These are phyloP conservation scores for Lactifluus rugatus DNA, from an alignment of 768 basidiomycete species.

Conservation along the genomic window DNA sequence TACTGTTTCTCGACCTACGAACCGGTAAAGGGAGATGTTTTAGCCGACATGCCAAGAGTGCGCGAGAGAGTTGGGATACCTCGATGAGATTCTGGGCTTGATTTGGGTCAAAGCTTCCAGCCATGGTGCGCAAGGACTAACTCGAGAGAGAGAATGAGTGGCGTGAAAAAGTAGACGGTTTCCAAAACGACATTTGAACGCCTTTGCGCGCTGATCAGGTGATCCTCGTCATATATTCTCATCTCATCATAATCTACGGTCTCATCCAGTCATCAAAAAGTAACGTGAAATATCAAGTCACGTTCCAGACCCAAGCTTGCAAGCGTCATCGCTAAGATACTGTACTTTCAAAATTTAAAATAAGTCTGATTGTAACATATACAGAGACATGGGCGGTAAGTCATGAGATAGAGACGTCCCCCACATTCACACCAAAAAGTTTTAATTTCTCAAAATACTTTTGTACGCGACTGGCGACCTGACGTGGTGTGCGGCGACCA, in stretches of 20 bases:
- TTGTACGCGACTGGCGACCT: slow-evolving; percentile 84
- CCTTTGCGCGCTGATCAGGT: background rate
- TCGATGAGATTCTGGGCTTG: slow-evolving; percentile 88
- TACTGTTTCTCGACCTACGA: slow-evolving; percentile 92
- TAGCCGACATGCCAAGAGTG: background rate
- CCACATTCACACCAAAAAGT: slow-evolving; percentile 51
- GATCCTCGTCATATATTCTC: background rate
- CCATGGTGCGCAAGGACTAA: slow-evolving; percentile 1
- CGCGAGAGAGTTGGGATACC: slow-evolving; percentile 32
- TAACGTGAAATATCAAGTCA: background rate
- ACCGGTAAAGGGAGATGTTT: background rate
- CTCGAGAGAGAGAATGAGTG: background rate
- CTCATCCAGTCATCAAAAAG: too few species aligned
- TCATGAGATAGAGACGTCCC: slow-evolving; percentile 10
- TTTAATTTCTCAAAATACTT: slow-evolving; percentile 83
- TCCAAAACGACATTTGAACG: background rate
- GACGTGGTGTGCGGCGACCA: slow-evolving; percentile 63
- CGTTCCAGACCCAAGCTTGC: background rate
- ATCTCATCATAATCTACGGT: too few species aligned
- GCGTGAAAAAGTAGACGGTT: background rate
- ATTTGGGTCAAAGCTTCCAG: slow-evolving; percentile 65
- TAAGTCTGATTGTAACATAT: background rate
- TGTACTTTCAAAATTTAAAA: background rate
- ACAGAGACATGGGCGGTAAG: background rate
- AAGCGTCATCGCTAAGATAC: background rate